Conservation (phyloP, 2,329 filamentous ascomycete species). For the Trichoderma gracile region DNA sequence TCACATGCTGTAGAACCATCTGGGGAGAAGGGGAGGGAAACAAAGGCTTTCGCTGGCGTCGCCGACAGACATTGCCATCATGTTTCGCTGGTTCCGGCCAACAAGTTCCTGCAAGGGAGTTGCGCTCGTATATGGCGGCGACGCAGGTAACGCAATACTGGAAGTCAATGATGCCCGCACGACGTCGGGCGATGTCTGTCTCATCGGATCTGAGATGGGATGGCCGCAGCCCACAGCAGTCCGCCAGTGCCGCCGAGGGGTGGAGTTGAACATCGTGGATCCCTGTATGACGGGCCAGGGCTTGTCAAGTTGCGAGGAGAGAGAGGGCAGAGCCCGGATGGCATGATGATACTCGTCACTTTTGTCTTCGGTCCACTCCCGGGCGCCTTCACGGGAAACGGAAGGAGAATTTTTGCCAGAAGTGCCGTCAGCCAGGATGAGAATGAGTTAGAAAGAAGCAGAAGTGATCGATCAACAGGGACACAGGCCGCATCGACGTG, state of each 20-base stretch:
- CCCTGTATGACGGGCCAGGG: slow-evolving; percentile 1
- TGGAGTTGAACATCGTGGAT: slow-evolving; percentile 15
- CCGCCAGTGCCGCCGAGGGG: slow-evolving; percentile 20
- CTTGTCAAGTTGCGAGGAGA: neutral
- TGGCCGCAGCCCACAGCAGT: slow-evolving; percentile 13
- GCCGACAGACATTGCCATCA: neutral
- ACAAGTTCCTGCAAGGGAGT: slow-evolving; percentile 5
- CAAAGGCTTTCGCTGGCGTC: neutral
- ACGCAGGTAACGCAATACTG: slow-evolving; percentile 24
- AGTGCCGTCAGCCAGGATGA: neutral
- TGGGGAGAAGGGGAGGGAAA: neutral
- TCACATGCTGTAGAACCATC: slow-evolving; percentile 18
- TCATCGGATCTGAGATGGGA: slow-evolving; percentile 24
- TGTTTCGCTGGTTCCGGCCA: slow-evolving; percentile 13
- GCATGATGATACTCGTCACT: slow-evolving; percentile 17
- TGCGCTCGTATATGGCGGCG: slow-evolving; percentile 9
- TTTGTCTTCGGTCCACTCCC: slow-evolving; percentile 15
- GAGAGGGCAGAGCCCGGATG: slow-evolving; percentile 9
- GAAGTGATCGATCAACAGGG: slow-evolving; percentile 8
- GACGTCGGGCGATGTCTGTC: slow-evolving; percentile 23
- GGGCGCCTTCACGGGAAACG: neutral
- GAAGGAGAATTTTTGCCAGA: neutral
- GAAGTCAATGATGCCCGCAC: slow-evolving; percentile 21
- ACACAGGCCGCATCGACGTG: slow-evolving; percentile 10
- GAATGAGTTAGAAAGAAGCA: neutral